These are phyloP conservation scores for Dactylellina leptospora DNA, from an alignment of 2,329 filamentous ascomycete genomes.

Conservation along the genomic window DNA sequence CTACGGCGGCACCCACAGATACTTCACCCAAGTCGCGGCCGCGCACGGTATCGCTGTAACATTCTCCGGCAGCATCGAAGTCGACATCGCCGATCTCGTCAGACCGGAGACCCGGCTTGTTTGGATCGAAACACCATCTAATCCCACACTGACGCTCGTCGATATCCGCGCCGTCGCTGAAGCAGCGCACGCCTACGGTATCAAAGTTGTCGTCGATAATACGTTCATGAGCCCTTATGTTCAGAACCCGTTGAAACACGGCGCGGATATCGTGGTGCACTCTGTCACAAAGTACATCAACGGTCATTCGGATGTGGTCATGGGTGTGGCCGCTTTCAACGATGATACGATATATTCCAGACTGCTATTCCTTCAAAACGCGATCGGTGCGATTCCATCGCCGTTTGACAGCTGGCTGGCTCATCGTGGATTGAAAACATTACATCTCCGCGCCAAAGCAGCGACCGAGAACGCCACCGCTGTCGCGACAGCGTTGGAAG, in stretches of 20 bases:
- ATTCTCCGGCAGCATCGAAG: slow-evolving; percentile 90
- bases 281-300: slow-evolving; percentile 99
- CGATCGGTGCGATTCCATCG: slow-evolving; percentile 92
- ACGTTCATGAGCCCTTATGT: slow-evolving; percentile 97
- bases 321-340: slow-evolving; percentile 97
- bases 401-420: slow-evolving; percentile 98
- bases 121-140: slow-evolving; percentile 96
- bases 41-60: slow-evolving; percentile 94
- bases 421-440: slow-evolving; percentile 93
- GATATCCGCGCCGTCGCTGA: slow-evolving; percentile 87
- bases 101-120: slow-evolving; percentile 88
- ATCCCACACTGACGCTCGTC: slow-evolving; percentile 90
- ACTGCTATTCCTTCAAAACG: slow-evolving; percentile 92
- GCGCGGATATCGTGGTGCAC: slow-evolving; percentile 96
- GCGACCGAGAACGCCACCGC: slow-evolving; percentile 81
- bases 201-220: slow-evolving; percentile 98
- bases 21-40: slow-evolving; percentile 97
- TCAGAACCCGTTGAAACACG: slow-evolving; percentile 93
- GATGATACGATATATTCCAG: slow-evolving; percentile 78
- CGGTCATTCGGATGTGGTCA: slow-evolving; percentile 93
- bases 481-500: slow-evolving; percentile 79
- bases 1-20: slow-evolving; percentile 96
- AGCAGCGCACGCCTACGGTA: slow-evolving; percentile 84
- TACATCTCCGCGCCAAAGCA: slow-evolving; percentile 89
- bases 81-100: slow-evolving; percentile 85